phyloP scores from a whole-genome alignment of 2,329 filamentous ascomycete genomes.

The Fusarium nematophilum region DNA sequence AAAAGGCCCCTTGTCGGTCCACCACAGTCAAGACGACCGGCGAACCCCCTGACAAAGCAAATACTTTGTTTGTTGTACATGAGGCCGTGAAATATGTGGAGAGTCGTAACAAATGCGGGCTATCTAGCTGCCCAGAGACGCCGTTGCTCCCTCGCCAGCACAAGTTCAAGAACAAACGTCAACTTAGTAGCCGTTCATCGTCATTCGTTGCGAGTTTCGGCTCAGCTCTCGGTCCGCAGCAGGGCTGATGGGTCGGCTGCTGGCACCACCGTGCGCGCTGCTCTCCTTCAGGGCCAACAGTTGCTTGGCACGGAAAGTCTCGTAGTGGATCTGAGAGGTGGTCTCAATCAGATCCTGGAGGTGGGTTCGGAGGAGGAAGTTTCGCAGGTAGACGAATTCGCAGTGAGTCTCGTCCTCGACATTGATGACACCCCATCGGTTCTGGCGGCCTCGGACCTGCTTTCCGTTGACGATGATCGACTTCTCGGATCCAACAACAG shows the following conservation, averaged over 20 bases:
- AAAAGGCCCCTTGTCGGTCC: slow-evolving; percentile 32
- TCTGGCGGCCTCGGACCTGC: slow-evolving; percentile 97
- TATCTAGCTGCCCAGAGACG: slow-evolving; percentile 48
- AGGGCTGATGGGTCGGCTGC: slow-evolving; percentile 90
- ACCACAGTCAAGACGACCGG: slow-evolving; percentile 26
- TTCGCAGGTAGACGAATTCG: slow-evolving; percentile 98
- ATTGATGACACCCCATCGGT: slow-evolving; percentile 99
- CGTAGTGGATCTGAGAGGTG: slow-evolving; percentile 99
- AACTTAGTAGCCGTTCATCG: slow-evolving; percentile 96
- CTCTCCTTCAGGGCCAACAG: slow-evolving; percentile 97
- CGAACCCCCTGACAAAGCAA: slow-evolving; percentile 37
- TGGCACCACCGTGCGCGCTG: slow-evolving; percentile 84
- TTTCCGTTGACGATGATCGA: slow-evolving; percentile 97
- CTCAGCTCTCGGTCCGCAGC: slow-evolving; percentile 95
- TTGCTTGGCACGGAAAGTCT: slow-evolving; percentile 99
- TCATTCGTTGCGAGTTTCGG: slow-evolving; percentile 96
- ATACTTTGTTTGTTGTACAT: slow-evolving; percentile 43
- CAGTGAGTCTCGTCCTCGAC: slow-evolving; percentile 99
- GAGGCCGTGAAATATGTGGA: slow-evolving; percentile 47
- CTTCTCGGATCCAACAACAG: slow-evolving; percentile 97
- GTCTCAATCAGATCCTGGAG: slow-evolving; percentile 99
- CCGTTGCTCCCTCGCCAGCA: slow-evolving; percentile 48
- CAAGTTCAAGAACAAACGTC: slow-evolving; percentile 45
- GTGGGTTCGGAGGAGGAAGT: slow-evolving; percentile 98
- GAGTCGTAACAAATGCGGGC: slow-evolving; percentile 46